These are phyloP conservation scores for Lithohypha guttulata DNA, from an alignment of 2,329 filamentous ascomycete genomes.

Conservation along the genomic window DNA sequence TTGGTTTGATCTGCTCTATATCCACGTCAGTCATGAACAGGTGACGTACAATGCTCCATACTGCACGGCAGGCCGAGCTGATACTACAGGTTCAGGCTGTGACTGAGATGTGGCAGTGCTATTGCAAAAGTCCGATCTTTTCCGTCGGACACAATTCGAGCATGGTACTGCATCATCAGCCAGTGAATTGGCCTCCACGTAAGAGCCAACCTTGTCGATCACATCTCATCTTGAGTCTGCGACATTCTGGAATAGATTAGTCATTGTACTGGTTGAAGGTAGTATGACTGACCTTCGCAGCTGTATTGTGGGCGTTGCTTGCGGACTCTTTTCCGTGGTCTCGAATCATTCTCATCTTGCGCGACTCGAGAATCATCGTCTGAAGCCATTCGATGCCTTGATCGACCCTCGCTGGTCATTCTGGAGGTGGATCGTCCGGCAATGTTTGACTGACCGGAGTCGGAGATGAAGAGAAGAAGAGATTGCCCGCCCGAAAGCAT, in stretches of 20 bases:
- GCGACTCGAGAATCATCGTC: slow-evolving; percentile 3
- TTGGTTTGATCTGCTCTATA: too few relatives aligned
- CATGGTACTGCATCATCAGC: slow-evolving; percentile 8
- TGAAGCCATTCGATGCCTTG: background rate
- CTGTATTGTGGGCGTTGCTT: slow-evolving; percentile 11
- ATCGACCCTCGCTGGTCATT: background rate
- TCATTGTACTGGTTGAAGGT: too few relatives aligned
- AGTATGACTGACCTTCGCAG: slow-evolving; percentile 6
- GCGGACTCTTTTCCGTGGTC: slow-evolving; percentile 9
- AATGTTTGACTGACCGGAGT: too few relatives aligned
- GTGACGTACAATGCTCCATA: too few relatives aligned
- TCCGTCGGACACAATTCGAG: slow-evolving; percentile 11
- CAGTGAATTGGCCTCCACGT: background rate
- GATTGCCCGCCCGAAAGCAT: background rate
- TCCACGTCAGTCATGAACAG: too few relatives aligned
- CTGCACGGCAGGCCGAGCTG: too few relatives aligned
- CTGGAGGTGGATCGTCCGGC: too few relatives aligned
- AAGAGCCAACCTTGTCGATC: slow-evolving; percentile 6
- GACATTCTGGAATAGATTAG: slow-evolving; percentile 13
- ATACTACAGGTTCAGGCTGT: background rate
- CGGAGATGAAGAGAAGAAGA: background rate
- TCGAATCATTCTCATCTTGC: slow-evolving; percentile 2
- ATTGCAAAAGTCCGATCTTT: slow-evolving; percentile 6
- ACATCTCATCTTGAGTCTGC: slow-evolving; percentile 11
- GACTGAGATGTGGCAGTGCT: background rate